Evolutionary conservation across 2,329 filamentous ascomycete species (phyloP).

Genomic region (Fusarium illudens): DNA sequence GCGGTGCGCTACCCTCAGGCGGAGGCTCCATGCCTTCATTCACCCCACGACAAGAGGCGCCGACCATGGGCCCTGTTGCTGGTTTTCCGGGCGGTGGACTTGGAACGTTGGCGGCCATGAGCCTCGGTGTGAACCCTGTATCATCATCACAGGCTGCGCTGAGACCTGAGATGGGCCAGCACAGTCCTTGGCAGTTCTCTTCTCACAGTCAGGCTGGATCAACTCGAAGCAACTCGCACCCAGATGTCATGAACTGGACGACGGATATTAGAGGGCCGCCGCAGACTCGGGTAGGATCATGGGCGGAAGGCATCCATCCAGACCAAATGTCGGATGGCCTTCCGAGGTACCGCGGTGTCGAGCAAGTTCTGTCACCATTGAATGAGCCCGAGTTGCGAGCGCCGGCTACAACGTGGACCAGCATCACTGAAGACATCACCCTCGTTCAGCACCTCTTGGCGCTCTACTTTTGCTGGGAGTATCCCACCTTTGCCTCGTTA

Average conservation of each 20-base stretch:
- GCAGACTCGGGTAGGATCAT: slow-evolving; percentile 58
- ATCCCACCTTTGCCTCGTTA: slow-evolving; percentile 77
- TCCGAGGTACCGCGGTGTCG: slow-evolving; percentile 52
- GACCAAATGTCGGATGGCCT: slow-evolving; percentile 45
- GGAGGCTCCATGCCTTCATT: slow-evolving; percentile 45
- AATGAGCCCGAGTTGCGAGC: slow-evolving; percentile 55
- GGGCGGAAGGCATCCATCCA: slow-evolving; percentile 56
- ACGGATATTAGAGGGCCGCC: slow-evolving; percentile 50
- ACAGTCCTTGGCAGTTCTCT: slow-evolving; percentile 60
- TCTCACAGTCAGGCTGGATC: slow-evolving; percentile 57
- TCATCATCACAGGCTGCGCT: slow-evolving; percentile 45
- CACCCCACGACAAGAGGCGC: slow-evolving; percentile 21
- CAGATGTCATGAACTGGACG: slow-evolving; percentile 58
- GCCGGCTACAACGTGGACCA: slow-evolving; percentile 64
- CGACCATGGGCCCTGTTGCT: slow-evolving; percentile 34
- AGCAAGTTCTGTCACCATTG: slow-evolving; percentile 59
- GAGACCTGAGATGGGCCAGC: slow-evolving; percentile 53
- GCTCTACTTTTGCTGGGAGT: slow-evolving; percentile 79
- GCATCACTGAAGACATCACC: slow-evolving; percentile 63
- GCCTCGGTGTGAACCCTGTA: slow-evolving; percentile 42
- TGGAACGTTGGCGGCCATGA: slow-evolving; percentile 44
- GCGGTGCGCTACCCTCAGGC: slow-evolving; percentile 43
- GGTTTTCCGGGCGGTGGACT: slow-evolving; percentile 44
- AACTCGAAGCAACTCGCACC: slow-evolving; percentile 57
- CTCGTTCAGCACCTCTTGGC: slow-evolving; percentile 71